These are phyloP conservation scores for Apophysomyces variabilis DNA, from an alignment of 371 early-diverging fungal genomes.

Conservation along the genomic window DNA sequence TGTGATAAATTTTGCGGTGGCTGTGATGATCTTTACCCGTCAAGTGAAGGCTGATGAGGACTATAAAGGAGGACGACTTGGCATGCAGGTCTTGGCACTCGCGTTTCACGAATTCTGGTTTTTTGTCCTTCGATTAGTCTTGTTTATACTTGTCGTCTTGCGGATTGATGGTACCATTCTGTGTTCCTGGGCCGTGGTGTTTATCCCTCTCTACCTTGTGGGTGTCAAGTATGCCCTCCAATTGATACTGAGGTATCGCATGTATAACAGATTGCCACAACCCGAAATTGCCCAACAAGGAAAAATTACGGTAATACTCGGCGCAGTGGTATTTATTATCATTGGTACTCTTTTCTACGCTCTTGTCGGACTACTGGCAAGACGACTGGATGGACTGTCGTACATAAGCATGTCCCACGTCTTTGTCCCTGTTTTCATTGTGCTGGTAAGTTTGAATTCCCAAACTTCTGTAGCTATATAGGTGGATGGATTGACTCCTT, in stretches of 20 bases:
- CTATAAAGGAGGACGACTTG: slow-evolving; percentile 2
- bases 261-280: slow-evolving; percentile 52
- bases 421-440: slow-evolving; percentile 83
- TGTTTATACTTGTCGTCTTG: slow-evolving; percentile 64
- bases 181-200: slow-evolving; percentile 78
- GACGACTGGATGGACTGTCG: slow-evolving; percentile 58
- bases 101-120: slow-evolving; percentile 64
- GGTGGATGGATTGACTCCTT: not conserved
- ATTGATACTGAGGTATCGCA: slow-evolving; percentile 51
- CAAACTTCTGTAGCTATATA: too few species aligned
- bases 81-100: slow-evolving; percentile 9
- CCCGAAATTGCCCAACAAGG: slow-evolving; percentile 59
- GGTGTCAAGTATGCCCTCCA: slow-evolving; percentile 62
- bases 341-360: slow-evolving; percentile 67
- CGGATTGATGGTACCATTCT: slow-evolving; percentile 60
- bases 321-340: slow-evolving; percentile 55
- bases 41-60: slow-evolving; percentile 1
- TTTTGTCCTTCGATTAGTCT: slow-evolving; percentile 55
- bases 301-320: slow-evolving; percentile 54
- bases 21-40: slow-evolving; percentile 6
- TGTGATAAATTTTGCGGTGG: slow-evolving; percentile 28
- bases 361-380: slow-evolving; percentile 72
- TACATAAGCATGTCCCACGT: slow-evolving; percentile 65
- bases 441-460: slow-evolving; percentile 44
- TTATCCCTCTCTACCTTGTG: slow-evolving; percentile 78